Evolutionary conservation across 441 rosid genomes (phyloP), one percentile per base, ranked within the genome.

Genomic region (Populus trichocarpa): DNA sequence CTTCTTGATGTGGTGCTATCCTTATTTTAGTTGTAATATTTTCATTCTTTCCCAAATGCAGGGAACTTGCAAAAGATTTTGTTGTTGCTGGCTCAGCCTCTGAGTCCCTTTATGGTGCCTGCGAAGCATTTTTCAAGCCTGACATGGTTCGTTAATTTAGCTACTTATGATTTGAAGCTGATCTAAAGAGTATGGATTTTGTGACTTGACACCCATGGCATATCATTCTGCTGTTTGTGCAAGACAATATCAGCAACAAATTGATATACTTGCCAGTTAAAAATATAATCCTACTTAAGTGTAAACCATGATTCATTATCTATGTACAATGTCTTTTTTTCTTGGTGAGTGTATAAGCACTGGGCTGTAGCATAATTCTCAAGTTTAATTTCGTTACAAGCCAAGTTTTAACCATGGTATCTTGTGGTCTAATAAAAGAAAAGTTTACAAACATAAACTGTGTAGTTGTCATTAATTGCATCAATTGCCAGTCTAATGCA

Each of bases 71-170:
- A 30, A 66, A 66, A 66, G 69, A 66, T 66, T 66, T 28, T 66
- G 69, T 25, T 16, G 61, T 53, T 66, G 69, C 33, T 66, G 69
- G 69, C 18, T 23, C 33, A 66, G 33, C 33, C 69, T 23, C 67
- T 64, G 67, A 96, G 80, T 92, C 99, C 69, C 93, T 96, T 5
- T 96, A 94, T 87, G 97, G 97, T 73, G 98, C 99, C 33, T 94
- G 98, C 64, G 97, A 96, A 81, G 89, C 97, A 14, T 88, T 94
- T 92, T 96, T 82, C 88, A 92, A 88, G 89, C 97, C 96, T 67
- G 90, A 96, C 80, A 90, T 96, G 98, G 98, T 94, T 84, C 33
- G 93, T 85, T 69, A 63, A 42, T 72, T n/a, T 22, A 72, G 1
- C 8, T 5, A 5, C 22, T 36, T 32, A 69, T 69, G 5, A 28